Conservation (phyloP, 23 red algal species). For the Agarophyton chilense region DNA sequence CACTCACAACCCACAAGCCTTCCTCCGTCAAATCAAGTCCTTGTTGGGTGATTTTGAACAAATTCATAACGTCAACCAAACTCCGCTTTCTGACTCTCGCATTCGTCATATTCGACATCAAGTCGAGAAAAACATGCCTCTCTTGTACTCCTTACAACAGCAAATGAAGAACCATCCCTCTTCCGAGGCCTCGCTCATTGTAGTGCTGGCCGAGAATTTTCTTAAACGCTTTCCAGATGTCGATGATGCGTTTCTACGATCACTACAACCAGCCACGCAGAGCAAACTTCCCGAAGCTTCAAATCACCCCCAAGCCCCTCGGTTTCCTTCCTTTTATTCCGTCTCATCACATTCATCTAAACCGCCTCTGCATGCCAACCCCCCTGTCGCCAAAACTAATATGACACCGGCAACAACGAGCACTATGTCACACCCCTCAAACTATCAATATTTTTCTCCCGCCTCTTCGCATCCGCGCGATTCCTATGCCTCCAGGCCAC, state of each 20-base stretch:
- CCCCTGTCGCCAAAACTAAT: neutral
- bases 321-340: constrained; percentile 19
- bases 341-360: neutral
- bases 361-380: neutral
- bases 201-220: neutral
- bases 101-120: neutral
- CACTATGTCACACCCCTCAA: neutral
- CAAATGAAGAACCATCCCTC: neutral
- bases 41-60: neutral
- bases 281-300: neutral
- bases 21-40: neutral
- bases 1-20: neutral
- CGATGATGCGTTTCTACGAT: neutral
- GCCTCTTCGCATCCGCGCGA: neutral
- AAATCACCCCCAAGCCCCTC: neutral
- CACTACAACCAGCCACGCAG: neutral
- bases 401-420: neutral
- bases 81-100: neutral
- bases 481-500: neutral
- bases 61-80: constrained; percentile 19
- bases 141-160: neutral
- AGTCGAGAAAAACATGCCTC: neutral
- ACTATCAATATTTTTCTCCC: neutral
- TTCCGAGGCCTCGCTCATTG: neutral
- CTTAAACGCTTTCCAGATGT: neutral